A percentile compares a stretch with the other conserved stretches of the same genome.
These are phyloP conservation scores for Trypanosoma mega DNA, from an alignment of 208 protist genomes.

Conservation along the genomic window DNA sequence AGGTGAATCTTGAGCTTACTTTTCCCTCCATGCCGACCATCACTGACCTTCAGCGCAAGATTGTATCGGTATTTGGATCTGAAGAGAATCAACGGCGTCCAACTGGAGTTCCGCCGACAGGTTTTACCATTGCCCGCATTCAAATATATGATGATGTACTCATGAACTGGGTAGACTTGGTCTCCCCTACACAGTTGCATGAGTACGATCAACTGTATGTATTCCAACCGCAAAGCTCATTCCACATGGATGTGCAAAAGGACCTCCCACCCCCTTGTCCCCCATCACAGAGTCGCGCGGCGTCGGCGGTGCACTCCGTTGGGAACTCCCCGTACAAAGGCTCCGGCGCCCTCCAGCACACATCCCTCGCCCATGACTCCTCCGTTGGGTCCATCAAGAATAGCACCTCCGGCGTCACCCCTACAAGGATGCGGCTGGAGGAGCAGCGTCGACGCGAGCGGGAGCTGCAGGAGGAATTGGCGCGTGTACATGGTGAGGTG, in stretches of 20 bases:
- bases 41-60: slow-evolving; percentile 29
- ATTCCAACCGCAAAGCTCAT: slow-evolving; percentile 67
- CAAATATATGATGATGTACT: slow-evolving; percentile 72
- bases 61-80: slow-evolving; percentile 35
- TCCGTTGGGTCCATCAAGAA: background rate
- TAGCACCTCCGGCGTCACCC: slow-evolving; percentile 13
- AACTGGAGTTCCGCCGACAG: slow-evolving; percentile 3
- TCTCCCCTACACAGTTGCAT: slow-evolving; percentile 55
- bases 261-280: slow-evolving; percentile 68
- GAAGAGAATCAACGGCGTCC: slow-evolving; percentile 30
- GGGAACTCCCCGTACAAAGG: slow-evolving; percentile 5
- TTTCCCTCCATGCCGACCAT: slow-evolving; percentile 49
- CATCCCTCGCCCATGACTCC: background rate
- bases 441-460: slow-evolving; percentile 46
- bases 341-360: background rate
- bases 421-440: slow-evolving; percentile 34
- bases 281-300: slow-evolving; percentile 28
- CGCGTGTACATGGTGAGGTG: slow-evolving; percentile 40
- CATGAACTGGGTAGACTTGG: slow-evolving; percentile 57
- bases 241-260: slow-evolving; percentile 64
- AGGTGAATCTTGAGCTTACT: slow-evolving; percentile 77
- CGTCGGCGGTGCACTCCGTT: slow-evolving; percentile 10
- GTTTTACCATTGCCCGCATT: slow-evolving; percentile 42
- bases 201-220: slow-evolving; percentile 87
- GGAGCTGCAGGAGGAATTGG: slow-evolving; percentile 29